phyloP scores from a whole-genome alignment of 2,329 filamentous ascomycete species.

The Plectosphaerella sp. region DNA sequence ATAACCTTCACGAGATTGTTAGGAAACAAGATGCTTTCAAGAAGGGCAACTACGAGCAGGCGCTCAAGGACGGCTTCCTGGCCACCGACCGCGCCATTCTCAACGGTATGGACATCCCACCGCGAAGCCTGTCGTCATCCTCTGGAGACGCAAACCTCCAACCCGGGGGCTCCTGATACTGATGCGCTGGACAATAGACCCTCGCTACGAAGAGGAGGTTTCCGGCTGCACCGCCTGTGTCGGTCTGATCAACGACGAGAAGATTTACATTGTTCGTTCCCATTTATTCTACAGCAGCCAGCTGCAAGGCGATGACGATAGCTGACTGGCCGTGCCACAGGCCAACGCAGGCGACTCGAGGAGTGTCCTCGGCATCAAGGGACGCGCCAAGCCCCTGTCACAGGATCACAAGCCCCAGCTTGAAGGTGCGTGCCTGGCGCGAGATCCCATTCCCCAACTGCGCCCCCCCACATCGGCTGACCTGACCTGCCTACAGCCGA shows the following conservation, averaged over 20 bases:
- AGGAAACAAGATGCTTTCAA: conserved; percentile 93
- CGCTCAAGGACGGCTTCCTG: conserved; percentile 93
- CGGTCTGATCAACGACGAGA: conserved; percentile 80
- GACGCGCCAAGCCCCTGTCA: conserved; percentile 94
- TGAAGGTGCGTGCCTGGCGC: conserved; percentile 59
- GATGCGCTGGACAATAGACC: conserved; percentile 60
- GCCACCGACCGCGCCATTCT: conserved; percentile 94
- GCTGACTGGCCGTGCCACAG: conserved; percentile 39
- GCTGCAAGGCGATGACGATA: background rate
- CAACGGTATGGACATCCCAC: conserved; percentile 60
- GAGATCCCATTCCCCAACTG: background rate
- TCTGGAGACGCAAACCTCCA: conserved; percentile 16
- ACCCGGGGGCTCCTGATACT: background rate
- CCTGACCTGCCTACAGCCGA: conserved; percentile 56
- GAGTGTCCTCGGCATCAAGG: conserved; percentile 93
- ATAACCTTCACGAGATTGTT: conserved; percentile 90
- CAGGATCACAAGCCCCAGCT: conserved; percentile 99
- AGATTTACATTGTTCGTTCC: conserved; percentile 85
- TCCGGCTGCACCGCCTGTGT: conserved; percentile 97
- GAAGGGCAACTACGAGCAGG: conserved; percentile 86
- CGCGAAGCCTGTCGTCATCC: background rate
- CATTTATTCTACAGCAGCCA: background rate
- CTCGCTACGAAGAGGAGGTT: conserved; percentile 94
- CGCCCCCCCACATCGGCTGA: background rate
- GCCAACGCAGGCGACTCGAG: conserved; percentile 96